Evolutionary conservation across 192 early-diverging fungal species (phyloP).

Genomic region (Chytriomyces sp.): DNA sequence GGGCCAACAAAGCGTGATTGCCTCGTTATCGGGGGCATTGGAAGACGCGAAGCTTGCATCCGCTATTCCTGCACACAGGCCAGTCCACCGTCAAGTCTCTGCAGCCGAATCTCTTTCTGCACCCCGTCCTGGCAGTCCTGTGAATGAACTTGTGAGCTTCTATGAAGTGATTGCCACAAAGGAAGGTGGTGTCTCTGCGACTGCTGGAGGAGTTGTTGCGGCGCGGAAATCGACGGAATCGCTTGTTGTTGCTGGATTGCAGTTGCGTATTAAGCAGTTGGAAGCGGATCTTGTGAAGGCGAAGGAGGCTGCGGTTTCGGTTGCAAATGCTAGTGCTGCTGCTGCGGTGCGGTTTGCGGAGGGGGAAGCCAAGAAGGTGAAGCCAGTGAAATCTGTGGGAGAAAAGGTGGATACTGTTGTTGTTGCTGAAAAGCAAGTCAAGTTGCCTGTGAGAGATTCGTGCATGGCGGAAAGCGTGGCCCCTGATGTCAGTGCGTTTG

Average conservation of each 20-base stretch:
- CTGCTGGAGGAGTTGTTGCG: not conserved
- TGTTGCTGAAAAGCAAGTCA: not conserved
- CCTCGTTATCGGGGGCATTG: not conserved
- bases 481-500: not conserved
- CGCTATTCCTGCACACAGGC: not conserved
- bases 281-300: not conserved
- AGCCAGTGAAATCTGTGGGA: not conserved
- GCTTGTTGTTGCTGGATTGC: not conserved
- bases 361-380: not conserved
- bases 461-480: too few species aligned
- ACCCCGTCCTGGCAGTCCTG: not conserved
- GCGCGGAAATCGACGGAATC: not conserved
- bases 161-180: not conserved
- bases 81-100: not conserved
- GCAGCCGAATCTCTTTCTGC: not conserved
- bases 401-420: not conserved
- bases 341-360: not conserved
- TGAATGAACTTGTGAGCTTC: not conserved
- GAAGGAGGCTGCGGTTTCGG: not conserved
- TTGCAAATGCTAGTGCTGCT: not conserved
- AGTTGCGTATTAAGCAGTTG: not conserved
- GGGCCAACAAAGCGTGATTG: not conserved
- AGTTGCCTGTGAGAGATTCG: not conserved
- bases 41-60: conserved; percentile 1
- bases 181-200: not conserved